Base-by-base conservation (phyloP, 371 early-diverging fungal species). In the Lichtheimia corymbifera region DNA sequence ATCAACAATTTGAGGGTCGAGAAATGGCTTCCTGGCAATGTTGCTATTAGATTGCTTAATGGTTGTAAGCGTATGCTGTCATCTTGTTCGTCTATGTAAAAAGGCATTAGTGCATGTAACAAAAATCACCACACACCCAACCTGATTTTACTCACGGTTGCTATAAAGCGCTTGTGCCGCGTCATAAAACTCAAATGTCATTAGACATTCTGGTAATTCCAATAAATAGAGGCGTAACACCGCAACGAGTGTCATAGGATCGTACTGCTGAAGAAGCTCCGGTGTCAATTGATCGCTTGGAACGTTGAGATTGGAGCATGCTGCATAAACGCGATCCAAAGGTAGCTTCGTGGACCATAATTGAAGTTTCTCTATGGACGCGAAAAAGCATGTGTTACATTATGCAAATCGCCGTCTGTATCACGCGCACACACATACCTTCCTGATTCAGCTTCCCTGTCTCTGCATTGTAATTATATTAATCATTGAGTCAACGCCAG, bases 121-220 rank as follows among this genome's bases (percentile, higher is more conserved):
- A 2, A 47, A 47, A 17, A 2, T 0, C 11, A 2, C 14, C 2
- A n/a, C 22, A 18, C 5, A 17, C 11, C 18, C 47, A 18, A n/a
- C 11, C 17, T 17, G 47, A 24, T 5, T n/a, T 5, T n/a, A 55
- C 76, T 77, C 79, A 75, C 82, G 67, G 18, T 77, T 76, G 30
- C 73, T 72, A 61, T 90, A 90, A 24, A 91, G 66, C 13, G 89
- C 78, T 53, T 86, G 83, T 25, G 86, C 80, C 6, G 89, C 81
- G n/a, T 88, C 91, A 53, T 91, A 90, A 44, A 90, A 82, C 55
- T 89, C 88, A 65, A 70, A 83, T 3, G 90, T 89, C 54, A 87
- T 66, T 41, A 91, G 57, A 18, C 87, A 88, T 42, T 84, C 86
- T 4, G 91, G 91, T 13, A 91, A 65, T 60, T 91, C 92, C 67